Percentiles rank a stretch among this genome's conserved stretches.
These are phyloP conservation scores for Urostyla sp. DNA, from an alignment of 73 alveolate genomes.

Conservation along the genomic window DNA sequence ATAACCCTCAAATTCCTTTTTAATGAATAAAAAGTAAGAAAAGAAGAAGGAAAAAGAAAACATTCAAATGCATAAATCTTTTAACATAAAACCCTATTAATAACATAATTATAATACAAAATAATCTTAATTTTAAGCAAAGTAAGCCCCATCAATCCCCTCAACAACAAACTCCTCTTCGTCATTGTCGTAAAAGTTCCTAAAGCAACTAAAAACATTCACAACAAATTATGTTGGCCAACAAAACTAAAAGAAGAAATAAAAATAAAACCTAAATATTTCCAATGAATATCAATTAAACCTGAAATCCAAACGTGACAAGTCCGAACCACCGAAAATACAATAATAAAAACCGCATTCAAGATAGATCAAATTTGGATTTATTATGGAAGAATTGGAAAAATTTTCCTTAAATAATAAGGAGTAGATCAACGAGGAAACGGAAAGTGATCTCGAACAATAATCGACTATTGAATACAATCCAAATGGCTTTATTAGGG, in stretches of 20 bases:
- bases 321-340: not conserved
- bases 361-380: conserved; percentile 15
- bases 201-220: too few relatives aligned
- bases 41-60: not conserved
- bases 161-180: too few relatives aligned
- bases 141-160: too few relatives aligned
- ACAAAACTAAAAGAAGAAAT: too few relatives aligned
- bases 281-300: not conserved
- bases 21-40: not conserved
- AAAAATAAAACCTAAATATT: not conserved
- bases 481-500: conserved; percentile 15
- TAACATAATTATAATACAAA: too few relatives aligned
- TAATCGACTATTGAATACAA: too few relatives aligned
- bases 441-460: conserved; percentile 49
- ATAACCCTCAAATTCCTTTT: too few relatives aligned
- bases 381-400: conserved; percentile 41
- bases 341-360: not conserved
- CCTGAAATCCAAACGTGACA: not conserved
- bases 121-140: too few relatives aligned
- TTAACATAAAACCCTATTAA: not conserved
- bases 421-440: not conserved
- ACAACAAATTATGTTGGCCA: too few relatives aligned
- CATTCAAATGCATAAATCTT: not conserved
- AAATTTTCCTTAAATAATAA: conserved; percentile 18
- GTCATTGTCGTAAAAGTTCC: too few relatives aligned